Base-by-base conservation (phyloP, 2,329 filamentous ascomycete genomes). In the Sporothrix schenckii region DNA sequence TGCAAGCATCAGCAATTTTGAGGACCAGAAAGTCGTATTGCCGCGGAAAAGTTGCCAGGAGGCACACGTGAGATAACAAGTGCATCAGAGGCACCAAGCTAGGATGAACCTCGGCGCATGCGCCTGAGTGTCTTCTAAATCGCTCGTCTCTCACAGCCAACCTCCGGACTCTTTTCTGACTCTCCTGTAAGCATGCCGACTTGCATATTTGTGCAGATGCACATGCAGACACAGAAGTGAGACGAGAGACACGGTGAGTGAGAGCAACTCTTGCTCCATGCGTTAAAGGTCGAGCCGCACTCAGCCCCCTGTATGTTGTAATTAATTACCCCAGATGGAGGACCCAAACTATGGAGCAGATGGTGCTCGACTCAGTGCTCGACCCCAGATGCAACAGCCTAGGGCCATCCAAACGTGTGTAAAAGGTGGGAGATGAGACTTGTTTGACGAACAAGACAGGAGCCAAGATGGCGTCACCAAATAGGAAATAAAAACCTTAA, bases 311-410 rank as follows among this genome's bases (percentile, higher is more conserved):
- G 6, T 34, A 34, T 5, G 7, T 7, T 34, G 34, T 9, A 7
- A 34, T 34, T 34, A 27, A 39, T 39, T 63, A 24, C 58, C 58
- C 39, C 39, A 47, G 58, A 47, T 11, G 14, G 58, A 27, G 34
- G 34, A 60, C 9, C 39, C 30, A 19, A 60, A n/a, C 34, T 34
- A 34, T 34, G 34, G 34, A 34, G 34, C 4, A 34, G 4, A 34
- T 34, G 4, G 34, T 34, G 7, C 34, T 7, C 34, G 34, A 34
- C 34, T 34, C 34, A 3, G 56, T 21, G 7, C 56, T 19, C 30
- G 34, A 60, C 56, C 58, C 58, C 58, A 63, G 58, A 63, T 27
- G 58, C 21, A 47, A 14, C 21, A 47, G 58, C 58, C 39, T 47
- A 63, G 39, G 24, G 14, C 39, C 21, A 47, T 27, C 41, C 58